Evolutionary conservation across 2,329 filamentous ascomycete species (phyloP), one percentile per base, ranked within the genome.

Genomic region (Claviceps pusilla): DNA sequence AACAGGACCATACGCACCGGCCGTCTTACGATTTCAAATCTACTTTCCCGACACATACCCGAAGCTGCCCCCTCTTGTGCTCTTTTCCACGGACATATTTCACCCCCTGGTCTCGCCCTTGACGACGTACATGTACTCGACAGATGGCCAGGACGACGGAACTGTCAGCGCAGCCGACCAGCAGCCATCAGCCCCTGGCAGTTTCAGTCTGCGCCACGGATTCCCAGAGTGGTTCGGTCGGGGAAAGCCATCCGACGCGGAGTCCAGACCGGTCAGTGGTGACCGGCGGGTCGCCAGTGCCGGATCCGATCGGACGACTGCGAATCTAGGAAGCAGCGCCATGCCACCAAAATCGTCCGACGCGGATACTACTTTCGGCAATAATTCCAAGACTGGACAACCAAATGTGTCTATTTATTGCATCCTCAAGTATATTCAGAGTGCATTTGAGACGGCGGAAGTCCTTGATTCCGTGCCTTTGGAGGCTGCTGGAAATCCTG

Each of bases 71-170:
- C 93, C 93, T 10, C 75, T 90, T 19, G 81, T 98, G 59, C 91
- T 85, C 54, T 95, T 98, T 69, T 80, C 82, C 48, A 94, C 88
- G 61, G 91, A 97, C 66, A 85, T 97, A 60, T 98, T 97, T 68
- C 91, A 98, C 67, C 91, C 91, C 19, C 76, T 98, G 46, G 84
- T 97, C 60, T 89, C 90, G 7, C 90, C 93, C 42, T 76, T 94
- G 57, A 95, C 89, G n/a, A 95, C 89, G 3, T 94, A 95, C 70
- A 93, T 88, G 65, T 94, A 95, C 72, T 86, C 88, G 46, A 89
- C 87, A 57, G 84, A 86, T 55, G 81, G 86, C 41, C 80, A 86
- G 57, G 83, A 83, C 57, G 78, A 79, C 54, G 87, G 87, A 50
- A 88, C 87, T 0, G 84, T 90, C 57, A 91, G 87, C 66, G 87